A percentile compares a stretch with the other conserved stretches of the same genome.
Evolutionary conservation across 371 early-diverging fungal species (phyloP).

Genomic region (Mucor saturninus): DNA sequence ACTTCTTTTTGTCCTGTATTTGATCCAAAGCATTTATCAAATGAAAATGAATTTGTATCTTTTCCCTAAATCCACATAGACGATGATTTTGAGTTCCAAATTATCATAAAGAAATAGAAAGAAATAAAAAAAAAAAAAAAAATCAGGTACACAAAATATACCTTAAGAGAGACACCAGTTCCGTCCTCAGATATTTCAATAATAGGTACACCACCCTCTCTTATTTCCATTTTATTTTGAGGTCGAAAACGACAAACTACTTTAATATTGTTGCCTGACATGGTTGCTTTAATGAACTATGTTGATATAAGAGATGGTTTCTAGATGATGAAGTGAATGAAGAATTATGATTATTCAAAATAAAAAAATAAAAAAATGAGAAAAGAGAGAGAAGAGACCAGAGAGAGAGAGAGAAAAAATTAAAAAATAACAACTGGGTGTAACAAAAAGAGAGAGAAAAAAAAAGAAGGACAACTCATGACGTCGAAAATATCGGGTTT

Average conservation of each 20-base stretch:
- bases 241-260: conserved; percentile 98
- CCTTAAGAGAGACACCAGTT: conserved; percentile 76
- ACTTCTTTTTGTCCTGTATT: conserved; percentile 81
- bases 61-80: conserved; percentile 68
- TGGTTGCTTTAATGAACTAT: not conserved
- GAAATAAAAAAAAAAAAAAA: conserved; percentile 62
- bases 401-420: conserved; percentile 14
- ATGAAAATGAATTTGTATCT: conserved; percentile 81
- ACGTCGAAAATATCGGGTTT: conserved; percentile 23
- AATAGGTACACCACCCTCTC: conserved; percentile 87
- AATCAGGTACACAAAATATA: conserved; percentile 48
- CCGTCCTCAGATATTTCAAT: conserved; percentile 85
- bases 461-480: conserved; percentile 16
- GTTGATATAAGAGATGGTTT: not conserved
- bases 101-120: conserved; percentile 24
- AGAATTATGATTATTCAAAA: not conserved
- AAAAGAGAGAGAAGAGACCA: conserved; percentile 4
- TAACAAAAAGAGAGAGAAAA: conserved; percentile 3
- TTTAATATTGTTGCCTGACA: conserved; percentile 86
- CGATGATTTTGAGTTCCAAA: conserved; percentile 66
- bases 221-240: conserved; percentile 90
- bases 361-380: conserved; percentile 1
- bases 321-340: not conserved
- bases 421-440: not conserved
- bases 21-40: conserved; percentile 89